Base-by-base conservation (phyloP, 345 rosid genomes). In the Passiflora organensis region DNA sequence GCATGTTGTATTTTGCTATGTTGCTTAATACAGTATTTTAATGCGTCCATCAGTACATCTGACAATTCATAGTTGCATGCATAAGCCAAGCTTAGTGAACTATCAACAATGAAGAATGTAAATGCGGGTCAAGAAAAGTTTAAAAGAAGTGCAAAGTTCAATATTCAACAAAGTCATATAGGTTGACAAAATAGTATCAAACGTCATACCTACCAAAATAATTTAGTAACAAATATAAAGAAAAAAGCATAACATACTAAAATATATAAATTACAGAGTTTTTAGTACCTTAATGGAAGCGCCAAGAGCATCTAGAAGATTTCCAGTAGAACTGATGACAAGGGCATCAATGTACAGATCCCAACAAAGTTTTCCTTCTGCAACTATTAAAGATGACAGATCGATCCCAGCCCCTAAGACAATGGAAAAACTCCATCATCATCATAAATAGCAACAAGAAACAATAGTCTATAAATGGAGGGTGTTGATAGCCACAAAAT, bases 331-430 rank as follows among this genome's bases (percentile, higher is more conserved):
- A 68, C 95, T 86, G 63, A 86, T 46, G 23, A 93, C 94, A 59
- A 93, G 91, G 43, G 91, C 82, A 65, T 93, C 88, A 13, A 93
- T 77, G 42, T 89, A 93, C 54, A 75, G 91, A 72, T 93, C 99
- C 97, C 97, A 93, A 34, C 95, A 93, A 47, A 89, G 66, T 77
- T 76, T 83, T 46, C 96, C 96, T 66, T 86, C 90, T 34, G 75
- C 81, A 32, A 93, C 78, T 55, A 93, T 60, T 41, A 89, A 75
- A 10, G 95, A 86, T 14, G 95, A 68, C 34, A 76, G 74, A 79
- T 85, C 80, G 56, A 89, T 93, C 56, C 95, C 88, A 66, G 95
- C 85, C 11, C 96, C 95, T 93, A 80, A 6, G 72, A 51, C 49
- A 58, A 53, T 52, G 42, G 46, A 58, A 34, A 38, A 16, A 59